phyloP scores from a whole-genome alignment of 768 basidiomycete genomes.

The Filobasidium floriforme region DNA sequence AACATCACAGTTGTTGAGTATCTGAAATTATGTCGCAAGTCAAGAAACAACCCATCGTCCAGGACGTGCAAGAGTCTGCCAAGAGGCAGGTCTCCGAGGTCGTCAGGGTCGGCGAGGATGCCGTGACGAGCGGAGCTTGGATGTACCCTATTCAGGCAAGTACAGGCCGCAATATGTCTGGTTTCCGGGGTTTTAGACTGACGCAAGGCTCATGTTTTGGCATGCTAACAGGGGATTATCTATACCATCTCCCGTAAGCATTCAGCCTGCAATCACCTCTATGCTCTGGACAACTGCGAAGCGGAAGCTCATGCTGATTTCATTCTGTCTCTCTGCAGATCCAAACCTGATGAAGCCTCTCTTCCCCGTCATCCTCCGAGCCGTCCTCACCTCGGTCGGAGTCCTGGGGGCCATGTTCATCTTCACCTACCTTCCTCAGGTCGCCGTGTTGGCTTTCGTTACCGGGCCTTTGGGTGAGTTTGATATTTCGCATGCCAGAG shows the following conservation, averaged over 20 bases:
- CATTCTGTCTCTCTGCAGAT: constrained; percentile 12
- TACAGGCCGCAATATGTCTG: background rate
- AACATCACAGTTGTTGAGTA: too few relatives aligned
- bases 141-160: constrained; percentile 39
- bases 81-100: constrained; percentile 36
- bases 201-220: background rate
- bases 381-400: constrained; percentile 30
- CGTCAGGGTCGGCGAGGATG: constrained; percentile 31
- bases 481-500: background rate
- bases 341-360: constrained; percentile 31
- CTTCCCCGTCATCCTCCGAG: constrained; percentile 38
- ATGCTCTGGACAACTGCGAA: background rate
- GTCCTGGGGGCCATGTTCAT: constrained; percentile 48
- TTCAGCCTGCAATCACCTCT: background rate
- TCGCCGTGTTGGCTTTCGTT: constrained; percentile 57
- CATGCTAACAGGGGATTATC: constrained; percentile 33
- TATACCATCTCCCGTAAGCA: constrained; percentile 36
- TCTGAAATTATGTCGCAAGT: constrained; percentile 11
- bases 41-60: constrained; percentile 7
- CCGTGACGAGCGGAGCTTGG: constrained; percentile 39
- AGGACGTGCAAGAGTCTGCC: constrained; percentile 26
- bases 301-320: background rate
- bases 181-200: constrained; percentile 1
- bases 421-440: constrained; percentile 57
- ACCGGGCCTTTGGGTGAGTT: constrained; percentile 56